Evolutionary conservation across 345 rosid genomes (phyloP), one percentile per base, ranked within the genome.

Genomic region (Gossypium australe): DNA sequence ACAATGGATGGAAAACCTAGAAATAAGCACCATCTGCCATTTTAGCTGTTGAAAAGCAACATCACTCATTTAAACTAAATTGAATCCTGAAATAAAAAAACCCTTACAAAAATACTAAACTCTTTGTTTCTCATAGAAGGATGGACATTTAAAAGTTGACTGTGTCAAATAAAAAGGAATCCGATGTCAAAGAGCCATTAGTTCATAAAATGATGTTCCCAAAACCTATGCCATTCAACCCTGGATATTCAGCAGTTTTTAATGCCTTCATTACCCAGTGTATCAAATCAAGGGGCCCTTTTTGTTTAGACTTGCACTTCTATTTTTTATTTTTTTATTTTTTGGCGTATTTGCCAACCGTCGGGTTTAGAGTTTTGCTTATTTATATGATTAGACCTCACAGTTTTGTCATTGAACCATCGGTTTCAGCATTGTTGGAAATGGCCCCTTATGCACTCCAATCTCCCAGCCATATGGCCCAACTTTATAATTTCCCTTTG

Each of bases 361-460:
- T 51, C 25, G 27, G 44, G 10, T 58, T 24, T 14, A 58, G 34
- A 18, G 47, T 34, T 34, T 5, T 34, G 41, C 8, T 59, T 59
- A 11, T 13, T 25, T 9, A 27, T 29, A 22, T 29, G 73, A 69
- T 69, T 69, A 27, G 60, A 52, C 73, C 45, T 52, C 11, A 51
- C 18, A 2, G 9, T 51, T 18, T 49, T 27, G 14, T 2, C 24
- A 27, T 51, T 27, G 72, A 69, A 16, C 73, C 45, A 29, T 69
- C 60, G 11, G 47, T 52, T 69, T 51, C 73, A 29, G 16, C 52
- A 47, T 69, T 10, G 9, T 52, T 29, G 9, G 13, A 29, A 52
- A 29, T 43, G 73, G 73, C 53, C 73, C 73, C 60, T 49, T 2
- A 3, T 17, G 61, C 47, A 29, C 61, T 70, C 47, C 48, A 52